These are phyloP conservation scores for Arthrobotrys musiformis DNA, from an alignment of 2,329 filamentous ascomycete species.

Conservation along the genomic window DNA sequence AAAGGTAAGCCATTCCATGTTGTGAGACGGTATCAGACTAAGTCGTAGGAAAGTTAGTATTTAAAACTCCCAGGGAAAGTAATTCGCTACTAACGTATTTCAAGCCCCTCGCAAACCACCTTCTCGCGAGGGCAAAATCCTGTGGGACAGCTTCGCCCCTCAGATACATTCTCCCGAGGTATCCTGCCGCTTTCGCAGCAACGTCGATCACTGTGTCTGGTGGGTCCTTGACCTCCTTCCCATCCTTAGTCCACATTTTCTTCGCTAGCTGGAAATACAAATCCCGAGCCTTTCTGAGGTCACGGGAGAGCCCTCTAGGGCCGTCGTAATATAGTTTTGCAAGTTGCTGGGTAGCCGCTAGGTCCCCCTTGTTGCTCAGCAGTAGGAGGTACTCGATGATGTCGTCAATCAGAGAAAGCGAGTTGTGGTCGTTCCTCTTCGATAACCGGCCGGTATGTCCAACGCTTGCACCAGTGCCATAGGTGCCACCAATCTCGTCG, in stretches of 20 bases:
- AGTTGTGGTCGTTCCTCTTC: conserved; percentile 75
- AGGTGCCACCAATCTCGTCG: conserved; percentile 90
- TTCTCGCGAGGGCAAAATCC: conserved; percentile 78
- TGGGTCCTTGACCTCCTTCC: conserved; percentile 76
- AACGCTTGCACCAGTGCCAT: conserved; percentile 92
- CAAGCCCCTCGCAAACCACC: conserved; percentile 85
- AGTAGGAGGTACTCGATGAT: conserved; percentile 93
- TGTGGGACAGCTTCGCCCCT: conserved; percentile 85
- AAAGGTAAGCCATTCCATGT: conserved; percentile 84
- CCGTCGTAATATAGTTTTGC: conserved; percentile 91
- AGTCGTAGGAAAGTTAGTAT: conserved; percentile 19
- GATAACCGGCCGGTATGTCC: conserved; percentile 87
- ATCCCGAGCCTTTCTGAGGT: conserved; percentile 77
- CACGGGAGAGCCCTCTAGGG: conserved; percentile 76
- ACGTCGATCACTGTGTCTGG: conserved; percentile 76
- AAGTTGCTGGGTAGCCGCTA: conserved; percentile 85
- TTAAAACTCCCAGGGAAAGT: neutral
- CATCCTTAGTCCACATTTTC: conserved; percentile 83
- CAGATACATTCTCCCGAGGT: conserved; percentile 87
- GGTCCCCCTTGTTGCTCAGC: conserved; percentile 87
- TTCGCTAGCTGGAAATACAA: conserved; percentile 84
- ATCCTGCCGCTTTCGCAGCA: conserved; percentile 78
- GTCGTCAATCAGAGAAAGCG: conserved; percentile 88
- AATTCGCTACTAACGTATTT: conserved; percentile 61
- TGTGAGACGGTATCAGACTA: conserved; percentile 83